A percentile compares a stretch with the other conserved stretches of the same genome.
Conservation (phyloP, 495 filamentous ascomycete genomes). For the Tuber brumale region DNA sequence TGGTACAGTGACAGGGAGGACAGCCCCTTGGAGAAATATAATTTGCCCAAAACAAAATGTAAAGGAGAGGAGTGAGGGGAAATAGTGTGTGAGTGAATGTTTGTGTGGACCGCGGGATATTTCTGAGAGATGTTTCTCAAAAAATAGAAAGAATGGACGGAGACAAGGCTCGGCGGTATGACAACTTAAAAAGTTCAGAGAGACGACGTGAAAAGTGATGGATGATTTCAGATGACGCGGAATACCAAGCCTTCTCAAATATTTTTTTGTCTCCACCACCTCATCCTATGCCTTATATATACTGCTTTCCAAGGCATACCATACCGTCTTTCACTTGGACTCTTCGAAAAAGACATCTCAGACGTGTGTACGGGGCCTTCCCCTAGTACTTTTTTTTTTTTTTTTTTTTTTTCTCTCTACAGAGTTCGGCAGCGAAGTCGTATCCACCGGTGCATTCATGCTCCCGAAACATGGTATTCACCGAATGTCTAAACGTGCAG, state of each 20-base stretch:
- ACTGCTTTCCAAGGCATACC: background rate
- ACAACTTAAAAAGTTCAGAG: background rate
- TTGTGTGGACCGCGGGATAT: background rate
- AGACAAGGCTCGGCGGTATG: background rate
- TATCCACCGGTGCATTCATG: background rate
- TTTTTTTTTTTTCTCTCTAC: background rate
- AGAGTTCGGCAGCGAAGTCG: background rate
- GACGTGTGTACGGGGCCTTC: background rate
- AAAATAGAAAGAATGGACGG: background rate
- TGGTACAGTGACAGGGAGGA: background rate
- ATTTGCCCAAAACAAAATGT: background rate
- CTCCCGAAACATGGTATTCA: background rate
- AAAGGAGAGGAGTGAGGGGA: background rate
- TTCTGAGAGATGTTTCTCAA: background rate
- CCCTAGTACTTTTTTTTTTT: background rate
- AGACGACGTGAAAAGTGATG: background rate
- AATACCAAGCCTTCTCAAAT: background rate
- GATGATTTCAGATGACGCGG: background rate
- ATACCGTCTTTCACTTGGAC: background rate
- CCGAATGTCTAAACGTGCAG: background rate
- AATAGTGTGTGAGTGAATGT: background rate
- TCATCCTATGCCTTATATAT: background rate
- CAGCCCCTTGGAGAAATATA: background rate
- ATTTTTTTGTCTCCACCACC: background rate
- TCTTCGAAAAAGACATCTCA: background rate